These are phyloP conservation scores for Tuber calosporum DNA, from an alignment of 495 filamentous ascomycete genomes.

Conservation along the genomic window DNA sequence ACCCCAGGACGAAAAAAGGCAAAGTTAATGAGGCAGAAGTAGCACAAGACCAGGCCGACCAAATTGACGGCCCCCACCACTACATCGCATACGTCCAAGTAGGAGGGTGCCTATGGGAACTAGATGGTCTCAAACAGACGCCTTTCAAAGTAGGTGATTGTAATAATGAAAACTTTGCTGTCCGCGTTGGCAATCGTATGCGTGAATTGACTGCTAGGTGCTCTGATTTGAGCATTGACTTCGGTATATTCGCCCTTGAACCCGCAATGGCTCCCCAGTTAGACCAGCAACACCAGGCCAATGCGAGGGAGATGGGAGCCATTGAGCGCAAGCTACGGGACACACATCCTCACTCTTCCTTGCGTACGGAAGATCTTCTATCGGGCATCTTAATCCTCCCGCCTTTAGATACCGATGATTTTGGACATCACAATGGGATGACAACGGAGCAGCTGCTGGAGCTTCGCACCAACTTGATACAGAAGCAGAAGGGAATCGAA, in stretches of 20 bases:
- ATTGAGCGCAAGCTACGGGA: constrained; percentile 22
- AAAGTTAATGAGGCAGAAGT: constrained; percentile 33
- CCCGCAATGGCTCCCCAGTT: constrained; percentile 32
- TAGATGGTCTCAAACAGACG: constrained; percentile 74
- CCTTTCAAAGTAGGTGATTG: constrained; percentile 62
- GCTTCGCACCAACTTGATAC: constrained; percentile 17
- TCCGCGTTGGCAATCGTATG: constrained; percentile 21
- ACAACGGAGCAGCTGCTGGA: constrained; percentile 21
- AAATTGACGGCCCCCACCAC: constrained; percentile 51
- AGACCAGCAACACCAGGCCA: constrained; percentile 21
- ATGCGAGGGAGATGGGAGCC: constrained; percentile 21
- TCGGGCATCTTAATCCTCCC: constrained; percentile 16
- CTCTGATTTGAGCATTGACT: constrained; percentile 27
- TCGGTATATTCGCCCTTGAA: constrained; percentile 40
- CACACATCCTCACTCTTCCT: constrained; percentile 23
- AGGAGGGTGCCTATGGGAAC: constrained; percentile 69
- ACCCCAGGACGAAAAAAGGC: constrained; percentile 34
- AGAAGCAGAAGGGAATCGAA: constrained; percentile 23
- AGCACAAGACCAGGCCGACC: constrained; percentile 44
- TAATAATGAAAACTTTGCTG: constrained; percentile 26
- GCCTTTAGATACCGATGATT: constrained; percentile 7
- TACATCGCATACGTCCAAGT: constrained; percentile 86
- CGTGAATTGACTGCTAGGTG: constrained; percentile 33
- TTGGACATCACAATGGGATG: constrained; percentile 9
- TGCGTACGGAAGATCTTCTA: constrained; percentile 8